These are phyloP conservation scores for Sanghuangporus baumii DNA, from an alignment of 1,284 basidiomycete species.

Conservation along the genomic window DNA sequence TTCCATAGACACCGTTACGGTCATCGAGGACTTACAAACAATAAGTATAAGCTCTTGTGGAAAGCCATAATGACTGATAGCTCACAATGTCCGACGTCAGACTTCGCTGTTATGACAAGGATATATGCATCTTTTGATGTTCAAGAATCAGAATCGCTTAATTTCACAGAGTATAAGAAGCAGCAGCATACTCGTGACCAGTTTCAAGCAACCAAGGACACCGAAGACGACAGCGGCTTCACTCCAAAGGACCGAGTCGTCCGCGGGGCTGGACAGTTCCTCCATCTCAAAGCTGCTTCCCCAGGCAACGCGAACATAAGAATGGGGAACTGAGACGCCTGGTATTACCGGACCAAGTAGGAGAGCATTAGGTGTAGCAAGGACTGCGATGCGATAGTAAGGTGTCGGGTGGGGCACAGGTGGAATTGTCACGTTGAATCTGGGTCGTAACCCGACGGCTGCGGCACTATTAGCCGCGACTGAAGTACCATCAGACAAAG, in stretches of 20 bases:
- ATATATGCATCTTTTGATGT: conserved; percentile 9
- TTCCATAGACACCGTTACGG: conserved; percentile 11
- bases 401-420: conserved; percentile 69
- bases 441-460: conserved; percentile 45
- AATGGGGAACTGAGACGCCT: conserved; percentile 28
- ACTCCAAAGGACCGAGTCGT: conserved; percentile 42
- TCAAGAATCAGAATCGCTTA: conserved; percentile 1
- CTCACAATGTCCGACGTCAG: conserved; percentile 14
- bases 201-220: conserved; percentile 61
- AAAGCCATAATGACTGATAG: background rate
- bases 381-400: conserved; percentile 56
- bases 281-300: conserved; percentile 51
- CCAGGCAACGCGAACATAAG: conserved; percentile 57
- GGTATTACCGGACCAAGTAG: conserved; percentile 52
- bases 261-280: conserved; percentile 37
- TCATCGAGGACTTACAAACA: conserved; percentile 10
- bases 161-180: conserved; percentile 6
- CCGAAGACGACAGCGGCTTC: conserved; percentile 60
- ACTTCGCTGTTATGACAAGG: conserved; percentile 17
- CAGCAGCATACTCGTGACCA: conserved; percentile 52
- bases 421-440: conserved; percentile 44
- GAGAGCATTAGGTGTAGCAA: conserved; percentile 54
- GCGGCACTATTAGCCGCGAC: background rate
- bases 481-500: background rate
- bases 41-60: background rate